phyloP scores from a whole-genome alignment of 768 basidiomycete genomes.

The Phanerochaete carnosa region DNA sequence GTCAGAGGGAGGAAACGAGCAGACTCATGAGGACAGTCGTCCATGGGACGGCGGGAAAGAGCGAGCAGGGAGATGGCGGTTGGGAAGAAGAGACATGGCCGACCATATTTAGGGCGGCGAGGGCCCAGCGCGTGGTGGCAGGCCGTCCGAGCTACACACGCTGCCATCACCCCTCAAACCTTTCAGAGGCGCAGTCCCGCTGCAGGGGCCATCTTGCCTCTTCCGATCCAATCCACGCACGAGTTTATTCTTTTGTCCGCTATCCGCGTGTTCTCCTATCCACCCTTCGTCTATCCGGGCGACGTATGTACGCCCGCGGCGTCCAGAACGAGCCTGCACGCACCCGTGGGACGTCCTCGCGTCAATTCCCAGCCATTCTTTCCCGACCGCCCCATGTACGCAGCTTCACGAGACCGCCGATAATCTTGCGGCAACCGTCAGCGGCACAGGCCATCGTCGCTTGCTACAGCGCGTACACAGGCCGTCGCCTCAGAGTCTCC shows the following conservation, averaged over 20 bases:
- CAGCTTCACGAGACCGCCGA: neutral
- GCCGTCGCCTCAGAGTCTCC: neutral
- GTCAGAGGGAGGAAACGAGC: constrained; percentile 43
- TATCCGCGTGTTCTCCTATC: neutral
- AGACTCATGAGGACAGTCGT: constrained; percentile 54
- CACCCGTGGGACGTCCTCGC: neutral
- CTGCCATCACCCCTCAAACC: constrained; percentile 10
- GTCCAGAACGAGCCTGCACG: neutral
- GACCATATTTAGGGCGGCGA: constrained; percentile 33
- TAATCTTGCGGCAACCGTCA: constrained; percentile 3
- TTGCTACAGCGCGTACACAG: neutral
- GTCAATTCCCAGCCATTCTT: neutral
- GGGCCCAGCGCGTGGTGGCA: constrained; percentile 32
- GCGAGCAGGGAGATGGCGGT: constrained; percentile 28
- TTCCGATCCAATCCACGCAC: constrained; percentile 1
- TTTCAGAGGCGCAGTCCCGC: neutral
- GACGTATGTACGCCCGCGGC: neutral
- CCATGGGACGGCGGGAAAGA: constrained; percentile 40
- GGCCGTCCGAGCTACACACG: constrained; percentile 22
- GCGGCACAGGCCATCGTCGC: neutral
- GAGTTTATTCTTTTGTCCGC: neutral
- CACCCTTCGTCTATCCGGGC: neutral
- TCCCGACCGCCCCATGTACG: neutral
- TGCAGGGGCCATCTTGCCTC: neutral
- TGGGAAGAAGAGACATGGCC: constrained; percentile 17